A percentile compares a stretch with the other conserved stretches of the same genome.
Conservation (phyloP, 1,284 basidiomycete species). For the Coniferiporia sulphurascens region DNA sequence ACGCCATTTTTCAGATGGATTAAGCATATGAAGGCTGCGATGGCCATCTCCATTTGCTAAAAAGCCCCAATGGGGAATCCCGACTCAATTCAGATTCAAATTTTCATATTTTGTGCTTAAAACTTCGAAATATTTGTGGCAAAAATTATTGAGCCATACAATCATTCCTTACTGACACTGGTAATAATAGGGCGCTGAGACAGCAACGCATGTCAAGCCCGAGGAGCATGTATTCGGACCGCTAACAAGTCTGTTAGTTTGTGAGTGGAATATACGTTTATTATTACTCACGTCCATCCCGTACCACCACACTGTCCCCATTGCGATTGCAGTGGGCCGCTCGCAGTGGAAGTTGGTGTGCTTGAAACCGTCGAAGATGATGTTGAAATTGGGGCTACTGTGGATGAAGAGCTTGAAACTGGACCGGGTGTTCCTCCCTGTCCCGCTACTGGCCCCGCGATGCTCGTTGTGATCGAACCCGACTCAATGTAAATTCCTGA, state of each 20-base stretch:
- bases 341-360: constrained; percentile 4
- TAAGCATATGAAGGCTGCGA: no score
- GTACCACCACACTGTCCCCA: constrained; percentile 20
- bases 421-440: constrained; percentile 11
- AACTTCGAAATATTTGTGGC: no score
- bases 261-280: neutral
- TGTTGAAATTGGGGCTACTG: neutral
- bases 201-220: constrained; percentile 15
- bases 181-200: constrained; percentile 18
- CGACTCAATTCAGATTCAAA: no score
- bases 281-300: constrained; percentile 15
- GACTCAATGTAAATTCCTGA: constrained; percentile 23
- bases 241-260: constrained; percentile 2
- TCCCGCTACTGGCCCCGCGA: constrained; percentile 16
- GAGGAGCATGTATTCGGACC: constrained; percentile 17
- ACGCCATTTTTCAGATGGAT: no score
- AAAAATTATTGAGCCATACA: no score
- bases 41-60: no score
- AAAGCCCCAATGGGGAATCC: no score
- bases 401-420: constrained; percentile 4
- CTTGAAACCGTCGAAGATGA: neutral
- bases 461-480: constrained; percentile 18
- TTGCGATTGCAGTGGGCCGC: constrained; percentile 13
- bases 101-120: no score
- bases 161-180: constrained; percentile 10